Evolutionary conservation across 73 alveolate species (phyloP), one percentile per base, ranked within the genome.

Genomic region (Halteria grandinella): DNA sequence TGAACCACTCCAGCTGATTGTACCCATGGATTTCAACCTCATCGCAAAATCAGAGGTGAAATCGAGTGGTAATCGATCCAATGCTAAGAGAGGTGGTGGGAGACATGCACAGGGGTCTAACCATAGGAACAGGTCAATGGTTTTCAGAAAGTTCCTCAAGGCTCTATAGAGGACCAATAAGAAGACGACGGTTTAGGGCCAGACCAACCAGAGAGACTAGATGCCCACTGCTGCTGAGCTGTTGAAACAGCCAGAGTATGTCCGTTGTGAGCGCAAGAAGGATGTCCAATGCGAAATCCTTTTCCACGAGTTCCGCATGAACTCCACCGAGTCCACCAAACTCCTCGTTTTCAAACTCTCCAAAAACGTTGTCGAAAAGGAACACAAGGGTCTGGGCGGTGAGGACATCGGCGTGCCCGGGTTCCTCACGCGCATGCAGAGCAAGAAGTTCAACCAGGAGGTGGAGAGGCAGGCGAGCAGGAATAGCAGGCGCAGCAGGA

Each of bases 201-300:
- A n/a, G n/a, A n/a, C n/a, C n/a, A 48, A 50, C 39, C 32, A n/a
- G 2, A 73, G 64, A 48, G 57, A 54, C 33, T 50, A 55, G 25
- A 73, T 48, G 75, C 85, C 69, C 11, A 53, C 52, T 1, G n/a
- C 71, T 29, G 55, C 52, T 20, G 17, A 54, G 41, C 37, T 73
- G 1, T 28, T 73, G 33, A 17, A 31, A 15, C 28, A 53, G 23
- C 75, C 74, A 14, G 85, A 73, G 40, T 73, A 73, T 36, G 40
- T 34, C 39, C 18, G 55, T 12, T 73, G 52, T 55, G 85, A 73
- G 43, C 31, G 71, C 25, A 73, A 53, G 36, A 73, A 54, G 31
- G 75, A 48, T 17, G 71, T 73, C 1, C 18, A 28, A 12, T 73
- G 85, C 40, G 85, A 73, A 37, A 73, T 73, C 34, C 43, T 66